phyloP scores from a whole-genome alignment of 305 asterid genomes.

The Fraxinus greggii region DNA sequence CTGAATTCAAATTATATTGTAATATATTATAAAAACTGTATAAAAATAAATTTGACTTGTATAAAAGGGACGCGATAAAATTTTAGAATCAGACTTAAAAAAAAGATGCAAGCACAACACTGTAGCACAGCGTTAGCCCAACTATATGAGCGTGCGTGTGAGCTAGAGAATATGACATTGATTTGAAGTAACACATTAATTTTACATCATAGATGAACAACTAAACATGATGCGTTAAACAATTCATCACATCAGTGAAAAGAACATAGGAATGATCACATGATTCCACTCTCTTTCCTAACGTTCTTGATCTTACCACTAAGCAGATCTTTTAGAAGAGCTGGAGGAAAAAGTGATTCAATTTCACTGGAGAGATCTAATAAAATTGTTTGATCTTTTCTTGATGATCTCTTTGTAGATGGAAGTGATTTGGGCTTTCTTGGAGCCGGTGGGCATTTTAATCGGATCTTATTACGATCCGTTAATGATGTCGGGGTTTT shows the following conservation, averaged over 20 bases:
- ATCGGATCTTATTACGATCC: slow-evolving; percentile 30
- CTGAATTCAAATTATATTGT: not conserved
- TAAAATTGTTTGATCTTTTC: slow-evolving; percentile 19
- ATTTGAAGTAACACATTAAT: not conserved
- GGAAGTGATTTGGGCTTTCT: slow-evolving; percentile 51
- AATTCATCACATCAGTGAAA: not conserved
- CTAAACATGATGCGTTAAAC: not conserved
- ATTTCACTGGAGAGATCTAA: slow-evolving; percentile 47
- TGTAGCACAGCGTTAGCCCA: not conserved
- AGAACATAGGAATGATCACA: not conserved
- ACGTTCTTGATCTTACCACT: slow-evolving; percentile 53
- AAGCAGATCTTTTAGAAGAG: slow-evolving; percentile 35
- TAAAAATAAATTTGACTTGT: not conserved
- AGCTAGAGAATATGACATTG: not conserved
- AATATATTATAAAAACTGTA: too few relatives aligned
- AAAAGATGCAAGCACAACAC: not conserved
- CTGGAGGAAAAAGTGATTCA: slow-evolving; percentile 43
- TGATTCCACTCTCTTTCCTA: slow-evolving; percentile 27
- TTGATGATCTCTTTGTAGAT: slow-evolving; percentile 17
- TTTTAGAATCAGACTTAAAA: too few relatives aligned
- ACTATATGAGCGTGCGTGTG: not conserved
- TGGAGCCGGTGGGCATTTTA: slow-evolving; percentile 56
- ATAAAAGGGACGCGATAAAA: too few relatives aligned
- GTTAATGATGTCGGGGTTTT: slow-evolving; percentile 50
- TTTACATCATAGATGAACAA: not conserved